Percentiles rank a stretch among this genome's conserved stretches.
These are phyloP conservation scores for Dactylellina cionopaga DNA, from an alignment of 2,329 filamentous ascomycete species.

Conservation along the genomic window DNA sequence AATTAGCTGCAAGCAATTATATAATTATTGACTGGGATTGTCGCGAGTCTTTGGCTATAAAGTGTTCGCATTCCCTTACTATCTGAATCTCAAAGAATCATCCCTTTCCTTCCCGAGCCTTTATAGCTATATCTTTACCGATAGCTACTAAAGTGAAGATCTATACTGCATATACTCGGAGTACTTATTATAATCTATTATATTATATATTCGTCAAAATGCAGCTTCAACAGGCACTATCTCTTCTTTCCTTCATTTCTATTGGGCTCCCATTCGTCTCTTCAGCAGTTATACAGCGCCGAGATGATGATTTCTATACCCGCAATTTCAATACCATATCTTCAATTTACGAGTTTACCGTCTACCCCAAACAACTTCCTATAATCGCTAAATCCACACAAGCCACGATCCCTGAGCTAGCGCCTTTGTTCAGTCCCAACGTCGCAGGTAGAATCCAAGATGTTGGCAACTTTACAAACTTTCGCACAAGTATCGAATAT, in stretches of 20 bases:
- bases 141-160: too few relatives aligned
- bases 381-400: slow-evolving; percentile 59
- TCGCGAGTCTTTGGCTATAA: too few relatives aligned
- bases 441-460: slow-evolving; percentile 62
- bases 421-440: slow-evolving; percentile 60
- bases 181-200: neutral
- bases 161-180: neutral
- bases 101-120: too few relatives aligned
- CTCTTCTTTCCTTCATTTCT: neutral
- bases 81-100: neutral
- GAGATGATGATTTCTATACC: slow-evolving; percentile 3
- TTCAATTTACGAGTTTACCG: slow-evolving; percentile 61
- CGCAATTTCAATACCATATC: slow-evolving; percentile 57
- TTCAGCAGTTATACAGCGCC: neutral
- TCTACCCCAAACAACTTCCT: slow-evolving; percentile 61
- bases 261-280: neutral
- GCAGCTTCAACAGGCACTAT: neutral
- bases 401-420: slow-evolving; percentile 58
- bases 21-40: too few relatives aligned
- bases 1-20: too few relatives aligned
- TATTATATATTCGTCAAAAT: neutral
- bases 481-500: slow-evolving; percentile 63
- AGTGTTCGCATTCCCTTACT: neutral
- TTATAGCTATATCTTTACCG: too few relatives aligned
- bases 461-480: slow-evolving; percentile 62